Conservation (phyloP, 2,329 filamentous ascomycete genomes). For the Colletotrichum horii region DNA sequence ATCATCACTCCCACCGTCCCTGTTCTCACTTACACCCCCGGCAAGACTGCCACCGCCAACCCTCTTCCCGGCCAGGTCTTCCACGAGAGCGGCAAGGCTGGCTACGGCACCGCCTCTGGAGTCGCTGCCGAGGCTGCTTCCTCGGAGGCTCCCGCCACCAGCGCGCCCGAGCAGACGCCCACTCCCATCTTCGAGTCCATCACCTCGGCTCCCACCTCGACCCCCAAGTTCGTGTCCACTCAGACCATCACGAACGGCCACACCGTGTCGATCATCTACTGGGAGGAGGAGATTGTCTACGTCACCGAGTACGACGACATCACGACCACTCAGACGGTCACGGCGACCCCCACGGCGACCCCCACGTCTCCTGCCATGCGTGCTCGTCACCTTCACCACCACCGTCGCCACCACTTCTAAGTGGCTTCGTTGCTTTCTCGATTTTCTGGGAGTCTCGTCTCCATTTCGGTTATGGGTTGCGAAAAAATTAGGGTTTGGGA, state of each 20-base stretch:
- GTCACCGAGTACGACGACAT: slow-evolving; percentile 51
- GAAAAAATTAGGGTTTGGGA: slow-evolving; percentile 1
- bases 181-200: slow-evolving; percentile 34
- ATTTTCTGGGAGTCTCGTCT: neutral
- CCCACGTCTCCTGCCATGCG: slow-evolving; percentile 24
- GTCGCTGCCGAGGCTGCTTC: neutral
- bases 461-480: neutral
- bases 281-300: slow-evolving; percentile 60
- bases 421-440: neutral
- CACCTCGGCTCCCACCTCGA: neutral
- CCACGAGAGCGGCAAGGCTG: slow-evolving; percentile 32
- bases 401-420: slow-evolving; percentile 35
- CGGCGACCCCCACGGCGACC: slow-evolving; percentile 35
- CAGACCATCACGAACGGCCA: slow-evolving; percentile 56
- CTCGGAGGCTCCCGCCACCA: neutral
- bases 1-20: slow-evolving; percentile 25
- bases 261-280: slow-evolving; percentile 60
- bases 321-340: slow-evolving; percentile 45
- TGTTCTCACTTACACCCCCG: slow-evolving; percentile 41
- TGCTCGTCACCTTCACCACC: slow-evolving; percentile 42
- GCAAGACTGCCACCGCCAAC: slow-evolving; percentile 34
- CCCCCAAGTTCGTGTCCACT: slow-evolving; percentile 47
- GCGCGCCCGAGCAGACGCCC: slow-evolving; percentile 28
- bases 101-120: slow-evolving; percentile 6
- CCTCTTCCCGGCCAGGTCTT: slow-evolving; percentile 50